These are phyloP conservation scores for Quercus parvula DNA, from an alignment of 306 rosid genomes.

Conservation along the genomic window DNA sequence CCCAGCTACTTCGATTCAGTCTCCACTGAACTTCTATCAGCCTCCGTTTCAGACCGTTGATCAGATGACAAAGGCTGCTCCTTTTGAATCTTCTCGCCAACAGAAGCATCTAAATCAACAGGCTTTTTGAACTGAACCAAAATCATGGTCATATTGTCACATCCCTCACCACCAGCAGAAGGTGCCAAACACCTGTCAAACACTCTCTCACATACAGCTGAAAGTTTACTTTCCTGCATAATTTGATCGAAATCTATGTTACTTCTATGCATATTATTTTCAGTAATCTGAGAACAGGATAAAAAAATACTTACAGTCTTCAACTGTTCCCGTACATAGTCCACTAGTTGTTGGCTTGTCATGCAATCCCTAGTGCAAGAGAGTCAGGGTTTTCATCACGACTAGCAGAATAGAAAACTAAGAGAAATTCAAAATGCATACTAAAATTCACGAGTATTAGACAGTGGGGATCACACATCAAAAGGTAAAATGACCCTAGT, in stretches of 20 bases:
- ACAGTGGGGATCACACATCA: no score
- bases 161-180: conserved; percentile 84
- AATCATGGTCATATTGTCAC: conserved; percentile 98
- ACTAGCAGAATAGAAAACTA: background rate
- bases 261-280: background rate
- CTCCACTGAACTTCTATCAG: conserved; percentile 22
- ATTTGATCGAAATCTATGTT: conserved; percentile 1
- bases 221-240: conserved; percentile 79
- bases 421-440: background rate
- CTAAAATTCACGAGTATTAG: background rate
- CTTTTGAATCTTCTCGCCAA: background rate
- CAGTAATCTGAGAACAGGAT: conserved; percentile 1
- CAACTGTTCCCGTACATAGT: conserved; percentile 58
- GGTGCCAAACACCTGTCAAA: conserved; percentile 96
- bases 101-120: conserved; percentile 27
- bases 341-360: conserved; percentile 95
- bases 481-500: no score
- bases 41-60: conserved; percentile 19
- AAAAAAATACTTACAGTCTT: conserved; percentile 50
- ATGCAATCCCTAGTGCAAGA: conserved; percentile 74
- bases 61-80: conserved; percentile 43
- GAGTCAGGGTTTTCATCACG: background rate
- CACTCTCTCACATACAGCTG: conserved; percentile 79
- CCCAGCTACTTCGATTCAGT: conserved; percentile 5
- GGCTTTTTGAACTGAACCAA: conserved; percentile 80